Conservation (phyloP, 495 filamentous ascomycete genomes). For the Hapsidospora chrysogenum region DNA sequence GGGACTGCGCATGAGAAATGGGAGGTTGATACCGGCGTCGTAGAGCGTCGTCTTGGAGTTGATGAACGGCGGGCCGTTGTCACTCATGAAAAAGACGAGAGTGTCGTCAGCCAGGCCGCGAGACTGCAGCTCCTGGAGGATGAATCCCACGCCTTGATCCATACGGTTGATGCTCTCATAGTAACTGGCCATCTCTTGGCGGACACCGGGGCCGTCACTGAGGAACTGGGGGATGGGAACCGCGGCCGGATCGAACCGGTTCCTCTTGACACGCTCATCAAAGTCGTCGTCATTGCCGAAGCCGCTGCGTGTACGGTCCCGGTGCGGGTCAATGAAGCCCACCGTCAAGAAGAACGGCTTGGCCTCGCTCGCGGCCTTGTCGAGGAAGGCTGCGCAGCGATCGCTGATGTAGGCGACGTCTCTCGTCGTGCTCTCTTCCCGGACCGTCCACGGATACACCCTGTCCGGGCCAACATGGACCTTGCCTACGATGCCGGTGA, state of each 20-base stretch:
- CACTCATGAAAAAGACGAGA: conserved; percentile 24
- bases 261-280: too few species aligned
- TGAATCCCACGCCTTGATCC: conserved; percentile 24
- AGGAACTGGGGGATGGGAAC: conserved; percentile 19
- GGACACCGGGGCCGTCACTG: conserved; percentile 18
- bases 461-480: conserved; percentile 24
- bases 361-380: conserved; percentile 10
- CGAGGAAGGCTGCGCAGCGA: conserved; percentile 17
- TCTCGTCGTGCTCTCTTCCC: conserved; percentile 18
- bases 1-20: conserved; percentile 21
- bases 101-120: conserved; percentile 18
- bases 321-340: conserved; percentile 27
- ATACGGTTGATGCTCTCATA: conserved; percentile 22
- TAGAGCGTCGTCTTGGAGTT: conserved; percentile 33
- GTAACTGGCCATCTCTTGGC: conserved; percentile 25
- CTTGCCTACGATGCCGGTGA: conserved; percentile 27
- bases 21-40: conserved; percentile 25
- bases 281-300: conserved; percentile 23
- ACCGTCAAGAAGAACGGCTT: conserved; percentile 25
- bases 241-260: conserved; percentile 7
- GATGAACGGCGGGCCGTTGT: conserved; percentile 30
- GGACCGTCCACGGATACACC: conserved; percentile 24
- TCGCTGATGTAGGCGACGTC: conserved; percentile 20
- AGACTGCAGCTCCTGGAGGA: conserved; percentile 16
- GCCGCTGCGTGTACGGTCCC: conserved; percentile 19